Evolutionary conservation across 108 stramenopile species (phyloP).

Genomic region (Pseudonitzschia pungens): DNA sequence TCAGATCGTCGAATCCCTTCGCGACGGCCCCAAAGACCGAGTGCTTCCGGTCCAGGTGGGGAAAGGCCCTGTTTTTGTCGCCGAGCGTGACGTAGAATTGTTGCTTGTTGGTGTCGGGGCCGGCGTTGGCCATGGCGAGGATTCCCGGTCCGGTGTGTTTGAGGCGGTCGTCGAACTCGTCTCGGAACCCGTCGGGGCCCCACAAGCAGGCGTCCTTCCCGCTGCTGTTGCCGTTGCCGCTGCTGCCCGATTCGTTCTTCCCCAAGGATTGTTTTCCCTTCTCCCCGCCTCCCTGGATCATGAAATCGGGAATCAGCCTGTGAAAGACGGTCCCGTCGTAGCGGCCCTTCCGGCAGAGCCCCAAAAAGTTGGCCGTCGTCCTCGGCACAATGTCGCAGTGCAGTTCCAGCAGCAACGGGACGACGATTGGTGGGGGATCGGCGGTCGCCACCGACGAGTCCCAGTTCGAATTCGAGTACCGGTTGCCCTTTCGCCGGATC

Average conservation of each 20-base stretch:
- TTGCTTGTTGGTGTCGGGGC: constrained; percentile 81
- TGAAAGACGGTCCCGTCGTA: constrained; percentile 93
- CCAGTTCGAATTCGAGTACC: not conserved
- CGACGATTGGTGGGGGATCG: not conserved
- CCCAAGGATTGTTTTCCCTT: constrained; percentile 11
- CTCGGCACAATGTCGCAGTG: constrained; percentile 92
- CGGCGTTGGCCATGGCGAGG: constrained; percentile 94
- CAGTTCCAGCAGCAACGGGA: constrained; percentile 80
- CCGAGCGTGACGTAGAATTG: constrained; percentile 98
- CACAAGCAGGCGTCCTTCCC: constrained; percentile 77
- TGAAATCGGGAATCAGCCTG: constrained; percentile 86
- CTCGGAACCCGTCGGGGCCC: constrained; percentile 66
- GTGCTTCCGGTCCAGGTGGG: constrained; percentile 96
- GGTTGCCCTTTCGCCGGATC: not conserved
- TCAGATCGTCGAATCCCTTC: constrained; percentile 73
- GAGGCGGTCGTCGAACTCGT: constrained; percentile 94
- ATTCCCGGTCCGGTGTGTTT: constrained; percentile 69
- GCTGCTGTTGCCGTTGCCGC: constrained; percentile 25
- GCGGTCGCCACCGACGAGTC: not conserved
- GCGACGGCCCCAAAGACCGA: constrained; percentile 93
- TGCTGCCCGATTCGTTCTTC: constrained; percentile 9
- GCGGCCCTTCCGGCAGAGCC: constrained; percentile 75
- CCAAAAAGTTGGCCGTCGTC: constrained; percentile 91
- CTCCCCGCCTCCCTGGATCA: constrained; percentile 95
- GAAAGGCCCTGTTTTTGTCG: constrained; percentile 39